Conservation (phyloP, 2,329 filamentous ascomycete genomes). For the Fusarium tricinctum region DNA sequence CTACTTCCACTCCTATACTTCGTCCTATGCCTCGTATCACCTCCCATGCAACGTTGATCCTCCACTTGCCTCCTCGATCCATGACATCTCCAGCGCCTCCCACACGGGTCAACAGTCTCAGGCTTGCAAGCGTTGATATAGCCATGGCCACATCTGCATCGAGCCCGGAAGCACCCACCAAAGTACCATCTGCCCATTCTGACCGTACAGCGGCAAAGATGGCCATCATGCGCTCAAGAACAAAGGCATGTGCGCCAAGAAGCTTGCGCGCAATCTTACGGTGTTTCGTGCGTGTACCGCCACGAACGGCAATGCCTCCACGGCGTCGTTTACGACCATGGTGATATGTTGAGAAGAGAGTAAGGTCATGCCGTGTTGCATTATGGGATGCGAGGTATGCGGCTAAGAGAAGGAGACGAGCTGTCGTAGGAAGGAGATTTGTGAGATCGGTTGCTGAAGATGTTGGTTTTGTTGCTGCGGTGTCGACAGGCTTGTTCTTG, state of each 20-base stretch:
- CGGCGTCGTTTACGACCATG: constrained; percentile 66
- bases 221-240: constrained; percentile 82
- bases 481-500: constrained; percentile 11
- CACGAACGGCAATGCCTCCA: constrained; percentile 58
- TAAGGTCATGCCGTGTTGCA: constrained; percentile 77
- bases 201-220: constrained; percentile 77
- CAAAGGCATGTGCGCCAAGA: constrained; percentile 81
- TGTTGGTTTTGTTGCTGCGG: constrained; percentile 24
- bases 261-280: constrained; percentile 83
- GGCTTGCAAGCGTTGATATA: constrained; percentile 79
- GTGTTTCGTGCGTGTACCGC: constrained; percentile 63
- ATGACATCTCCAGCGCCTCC: constrained; percentile 73
- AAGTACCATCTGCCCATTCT: constrained; percentile 63
- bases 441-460: constrained; percentile 61
- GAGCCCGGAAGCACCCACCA: constrained; percentile 53
- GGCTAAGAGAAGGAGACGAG: constrained; percentile 79
- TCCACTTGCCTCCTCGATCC: constrained; percentile 80
- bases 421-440: constrained; percentile 76
- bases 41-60: constrained; percentile 85
- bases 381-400: constrained; percentile 89
- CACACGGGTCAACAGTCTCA: constrained; percentile 77
- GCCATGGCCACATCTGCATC: constrained; percentile 73
- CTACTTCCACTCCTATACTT: constrained; percentile 81
- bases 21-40: constrained; percentile 77
- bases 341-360: constrained; percentile 81